phyloP scores from a whole-genome alignment of 2,329 filamentous ascomycete genomes.

The Phyllosticta paracitricarpa region DNA sequence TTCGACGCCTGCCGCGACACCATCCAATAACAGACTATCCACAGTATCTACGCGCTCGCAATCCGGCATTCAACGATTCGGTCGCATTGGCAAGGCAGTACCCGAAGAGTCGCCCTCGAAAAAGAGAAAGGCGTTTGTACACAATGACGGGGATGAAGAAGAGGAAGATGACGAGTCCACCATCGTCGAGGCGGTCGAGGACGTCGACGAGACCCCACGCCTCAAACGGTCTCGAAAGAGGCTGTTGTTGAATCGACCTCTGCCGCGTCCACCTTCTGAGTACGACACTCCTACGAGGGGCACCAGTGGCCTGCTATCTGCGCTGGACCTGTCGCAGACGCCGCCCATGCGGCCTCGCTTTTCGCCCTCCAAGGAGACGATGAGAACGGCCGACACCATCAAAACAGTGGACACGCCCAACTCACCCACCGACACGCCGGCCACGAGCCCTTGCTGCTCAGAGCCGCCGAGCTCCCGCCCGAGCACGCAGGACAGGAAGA shows the following conservation, averaged over 20 bases:
- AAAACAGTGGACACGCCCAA: slow-evolving; percentile 5
- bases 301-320: slow-evolving; percentile 24
- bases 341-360: not conserved
- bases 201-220: not conserved
- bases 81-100: not conserved
- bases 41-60: not conserved
- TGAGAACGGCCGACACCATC: not conserved
- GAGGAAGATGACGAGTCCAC: not conserved
- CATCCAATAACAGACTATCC: slow-evolving; percentile 6
- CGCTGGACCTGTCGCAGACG: slow-evolving; percentile 12
- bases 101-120: not conserved
- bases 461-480: slow-evolving; percentile 3
- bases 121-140: slow-evolving; percentile 5
- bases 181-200: not conserved
- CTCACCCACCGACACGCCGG: slow-evolving; percentile 23
- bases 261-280: not conserved
- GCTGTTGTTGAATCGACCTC: not conserved
- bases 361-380: not conserved
- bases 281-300: slow-evolving; percentile 25
- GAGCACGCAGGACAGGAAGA: slow-evolving; percentile 10
- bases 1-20: not conserved
- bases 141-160: not conserved
- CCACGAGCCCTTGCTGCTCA: slow-evolving; percentile 12
- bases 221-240: slow-evolving; percentile 6
- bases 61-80: slow-evolving; percentile 8